Base-by-base conservation (phyloP, 192 early-diverging fungal genomes). In the Geosiphon pyriformis region DNA sequence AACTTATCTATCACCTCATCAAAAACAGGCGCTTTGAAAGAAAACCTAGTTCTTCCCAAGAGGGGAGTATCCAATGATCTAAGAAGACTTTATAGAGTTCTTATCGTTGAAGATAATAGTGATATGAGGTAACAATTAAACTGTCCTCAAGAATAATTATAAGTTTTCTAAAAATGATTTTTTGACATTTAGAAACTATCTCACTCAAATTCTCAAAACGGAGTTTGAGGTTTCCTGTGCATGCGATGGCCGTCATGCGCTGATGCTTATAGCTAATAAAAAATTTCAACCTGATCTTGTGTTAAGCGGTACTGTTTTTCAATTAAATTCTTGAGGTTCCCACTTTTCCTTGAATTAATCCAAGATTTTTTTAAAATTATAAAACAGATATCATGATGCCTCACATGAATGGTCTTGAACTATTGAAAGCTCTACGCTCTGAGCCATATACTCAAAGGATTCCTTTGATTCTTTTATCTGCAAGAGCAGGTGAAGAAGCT, bases 351-450 rank as follows among this genome's bases (percentile, higher is more conserved):
- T n/a, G n/a, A n/a, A n/a, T n/a, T n/a, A n/a, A n/a, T n/a, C n/a
- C n/a, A n/a, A n/a, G n/a, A n/a, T n/a, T n/a, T n/a, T n/a, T n/a
- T n/a, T n/a, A n/a, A n/a, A n/a, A n/a, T n/a, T n/a, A n/a, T n/a
- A n/a, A n/a, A n/a, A n/a, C n/a, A n/a, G 26, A 84, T 70, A 75
- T 84, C 0, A 83, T 76, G 57, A 87, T 87, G 85, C 85, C 85
- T 0, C 75, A 79, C n/a, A 75, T 87, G 80, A 77, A 85, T 66
- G 85, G 85, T 3, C 77, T 78, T 31, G 76, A 77, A 17, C 62
- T 87, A 11, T 59, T 83, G 2, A n/a, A n/a, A n/a, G n/a, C 70
- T 72, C 53, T 68, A 51, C 68, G 80, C 18, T 54, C 42, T 23
- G 46, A 77, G 15, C 51, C 61, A 12, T 58, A 54, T 3, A 76